These are phyloP conservation scores for Rauvolfia tetraphylla DNA, from an alignment of 257 asterid species.

Conservation along the genomic window DNA sequence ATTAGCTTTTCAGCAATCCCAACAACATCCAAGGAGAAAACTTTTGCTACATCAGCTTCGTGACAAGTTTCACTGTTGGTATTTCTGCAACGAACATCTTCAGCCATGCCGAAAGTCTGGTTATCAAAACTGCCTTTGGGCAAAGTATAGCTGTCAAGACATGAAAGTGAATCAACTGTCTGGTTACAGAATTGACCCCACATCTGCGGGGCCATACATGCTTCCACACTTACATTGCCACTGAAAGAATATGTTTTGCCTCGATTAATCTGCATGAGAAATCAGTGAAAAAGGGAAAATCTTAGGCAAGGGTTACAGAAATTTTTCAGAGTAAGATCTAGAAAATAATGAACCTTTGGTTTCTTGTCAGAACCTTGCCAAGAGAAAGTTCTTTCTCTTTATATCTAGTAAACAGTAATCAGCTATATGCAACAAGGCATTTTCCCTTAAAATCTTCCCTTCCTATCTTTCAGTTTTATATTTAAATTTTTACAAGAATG, in stretches of 20 bases:
- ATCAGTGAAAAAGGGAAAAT: neutral
- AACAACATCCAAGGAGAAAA: slow-evolving; percentile 55
- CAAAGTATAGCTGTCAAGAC: slow-evolving; percentile 41
- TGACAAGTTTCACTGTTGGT: slow-evolving; percentile 53
- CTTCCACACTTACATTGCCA: slow-evolving; percentile 80
- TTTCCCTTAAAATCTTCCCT: neutral
- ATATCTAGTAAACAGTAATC: neutral
- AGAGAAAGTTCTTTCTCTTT: neutral
- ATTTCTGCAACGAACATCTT: slow-evolving; percentile 51
- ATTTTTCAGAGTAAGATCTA: neutral
- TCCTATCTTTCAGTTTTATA: neutral
- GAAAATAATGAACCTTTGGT: neutral
- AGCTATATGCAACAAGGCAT: neutral
- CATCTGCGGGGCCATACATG: slow-evolving; percentile 58
- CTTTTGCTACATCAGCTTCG: slow-evolving; percentile 31
- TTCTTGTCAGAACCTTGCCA: neutral
- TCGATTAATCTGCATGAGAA: slow-evolving; percentile 69
- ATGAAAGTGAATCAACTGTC: slow-evolving; percentile 63
- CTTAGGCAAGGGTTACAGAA: neutral
- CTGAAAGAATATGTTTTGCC: slow-evolving; percentile 65
- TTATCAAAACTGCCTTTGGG: slow-evolving; percentile 25
- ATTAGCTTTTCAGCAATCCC: slow-evolving; percentile 59
- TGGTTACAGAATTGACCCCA: slow-evolving; percentile 84
- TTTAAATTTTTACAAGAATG: neutral
- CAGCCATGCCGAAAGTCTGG: slow-evolving; percentile 25